phyloP scores from a whole-genome alignment of 345 rosid species.

The Firmiana major region DNA sequence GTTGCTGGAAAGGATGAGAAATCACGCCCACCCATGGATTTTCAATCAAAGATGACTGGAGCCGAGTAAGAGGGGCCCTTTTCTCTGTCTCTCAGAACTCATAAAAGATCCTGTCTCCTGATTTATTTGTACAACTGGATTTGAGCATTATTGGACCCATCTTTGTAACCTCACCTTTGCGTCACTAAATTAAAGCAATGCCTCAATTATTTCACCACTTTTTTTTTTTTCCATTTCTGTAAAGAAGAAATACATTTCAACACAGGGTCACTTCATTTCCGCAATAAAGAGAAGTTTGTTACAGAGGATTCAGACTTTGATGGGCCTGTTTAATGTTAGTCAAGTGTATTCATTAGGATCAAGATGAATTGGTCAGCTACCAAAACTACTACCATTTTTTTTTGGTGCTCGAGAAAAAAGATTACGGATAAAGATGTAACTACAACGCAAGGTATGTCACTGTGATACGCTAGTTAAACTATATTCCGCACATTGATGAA shows the following conservation, averaged over 20 bases:
- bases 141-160: constrained; percentile 6
- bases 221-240: neutral
- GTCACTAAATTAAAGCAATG: neutral
- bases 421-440: too few species aligned
- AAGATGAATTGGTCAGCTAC: neutral
- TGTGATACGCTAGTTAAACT: too few species aligned
- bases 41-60: neutral
- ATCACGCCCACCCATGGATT: neutral
- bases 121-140: constrained; percentile 4
- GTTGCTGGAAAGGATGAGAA: neutral
- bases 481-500: neutral
- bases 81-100: neutral
- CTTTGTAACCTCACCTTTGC: neutral
- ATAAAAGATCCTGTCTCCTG: neutral
- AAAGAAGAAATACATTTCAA: neutral
- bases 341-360: neutral
- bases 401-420: too few species aligned
- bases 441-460: too few species aligned
- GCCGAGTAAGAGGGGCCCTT: neutral
- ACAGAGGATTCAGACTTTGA: too few species aligned
- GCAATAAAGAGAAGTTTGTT: too few species aligned
- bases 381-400: neutral
- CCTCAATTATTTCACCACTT: constrained; percentile 6
- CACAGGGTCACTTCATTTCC: neutral
- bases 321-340: neutral